phyloP scores from a whole-genome alignment of 352 stramenopile genomes.

The Phytophthora citricola region DNA sequence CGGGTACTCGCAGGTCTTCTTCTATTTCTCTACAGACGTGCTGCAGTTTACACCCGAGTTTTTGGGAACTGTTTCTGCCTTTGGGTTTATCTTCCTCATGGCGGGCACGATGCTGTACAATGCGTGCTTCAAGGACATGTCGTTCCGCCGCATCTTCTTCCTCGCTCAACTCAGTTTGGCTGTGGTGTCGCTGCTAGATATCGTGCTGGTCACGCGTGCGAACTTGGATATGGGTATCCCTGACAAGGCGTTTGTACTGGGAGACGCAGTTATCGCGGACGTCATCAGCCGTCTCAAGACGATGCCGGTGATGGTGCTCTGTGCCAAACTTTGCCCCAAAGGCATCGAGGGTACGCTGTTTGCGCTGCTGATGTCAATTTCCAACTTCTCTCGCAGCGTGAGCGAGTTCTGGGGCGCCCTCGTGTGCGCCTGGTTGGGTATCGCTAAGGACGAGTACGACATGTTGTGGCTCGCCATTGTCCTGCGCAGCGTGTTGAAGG shows the following conservation, averaged over 20 bases:
- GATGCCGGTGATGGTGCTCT: conserved; percentile 96
- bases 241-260: conserved; percentile 95
- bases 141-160: conserved; percentile 94
- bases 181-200: conserved; percentile 75
- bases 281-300: conserved; percentile 85
- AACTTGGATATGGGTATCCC: conserved; percentile 94
- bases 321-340: conserved; percentile 94
- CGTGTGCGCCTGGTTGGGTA: conserved; percentile 89
- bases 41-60: conserved; percentile 96
- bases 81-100: conserved; percentile 84
- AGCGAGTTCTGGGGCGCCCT: conserved; percentile 93
- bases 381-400: conserved; percentile 94
- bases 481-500: conserved; percentile 91
- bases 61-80: conserved; percentile 86
- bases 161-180: conserved; percentile 84
- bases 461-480: conserved; percentile 92
- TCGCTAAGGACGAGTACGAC: conserved; percentile 92
- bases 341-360: conserved; percentile 97
- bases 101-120: conserved; percentile 88
- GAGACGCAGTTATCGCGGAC: conserved; percentile 93
- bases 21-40: conserved; percentile 97
- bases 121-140: conserved; percentile 88
- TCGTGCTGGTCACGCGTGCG: conserved; percentile 91
- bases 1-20: conserved; percentile 94
- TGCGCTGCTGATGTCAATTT: conserved; percentile 97